phyloP scores from a whole-genome alignment of 1,139 yeast genomes.

The Suhomyces coccinellae region DNA sequence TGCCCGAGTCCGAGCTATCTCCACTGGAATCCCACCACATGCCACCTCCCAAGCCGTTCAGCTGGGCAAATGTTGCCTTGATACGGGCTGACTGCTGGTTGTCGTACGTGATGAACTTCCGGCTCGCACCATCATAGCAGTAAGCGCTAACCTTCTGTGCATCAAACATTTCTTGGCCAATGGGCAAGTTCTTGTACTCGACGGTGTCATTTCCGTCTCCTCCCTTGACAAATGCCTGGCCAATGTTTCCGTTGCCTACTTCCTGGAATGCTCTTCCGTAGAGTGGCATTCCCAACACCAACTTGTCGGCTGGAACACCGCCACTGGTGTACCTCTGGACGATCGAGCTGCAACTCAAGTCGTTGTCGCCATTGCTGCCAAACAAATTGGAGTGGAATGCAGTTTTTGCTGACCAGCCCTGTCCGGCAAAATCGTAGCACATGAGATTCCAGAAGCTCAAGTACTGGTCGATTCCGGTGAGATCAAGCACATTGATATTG shows the following conservation, averaged over 20 bases:
- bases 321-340: conserved; percentile 42
- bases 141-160: conserved; percentile 55
- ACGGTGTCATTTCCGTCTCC: conserved; percentile 49
- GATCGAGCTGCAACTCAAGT: conserved; percentile 50
- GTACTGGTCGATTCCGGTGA: conserved; percentile 55
- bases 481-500: conserved; percentile 41
- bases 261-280: conserved; percentile 72
- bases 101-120: conserved; percentile 65
- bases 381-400: conserved; percentile 75
- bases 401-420: conserved; percentile 61
- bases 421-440: conserved; percentile 86
- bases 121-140: conserved; percentile 43
- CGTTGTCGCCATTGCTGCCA: conserved; percentile 41
- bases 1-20: conserved; percentile 38
- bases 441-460: conserved; percentile 79
- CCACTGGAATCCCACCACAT: conserved; percentile 97
- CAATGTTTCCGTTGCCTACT: conserved; percentile 38
- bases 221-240: conserved; percentile 41
- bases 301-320: conserved; percentile 50
- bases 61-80: conserved; percentile 61
- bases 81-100: conserved; percentile 49
- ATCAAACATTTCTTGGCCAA: conserved; percentile 52
- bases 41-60: conserved; percentile 68
- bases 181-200: conserved; percentile 56
- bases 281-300: conserved; percentile 85